These are phyloP conservation scores for Oryza australiensis DNA, from an alignment of 176 grass and related monocot species.

Conservation along the genomic window DNA sequence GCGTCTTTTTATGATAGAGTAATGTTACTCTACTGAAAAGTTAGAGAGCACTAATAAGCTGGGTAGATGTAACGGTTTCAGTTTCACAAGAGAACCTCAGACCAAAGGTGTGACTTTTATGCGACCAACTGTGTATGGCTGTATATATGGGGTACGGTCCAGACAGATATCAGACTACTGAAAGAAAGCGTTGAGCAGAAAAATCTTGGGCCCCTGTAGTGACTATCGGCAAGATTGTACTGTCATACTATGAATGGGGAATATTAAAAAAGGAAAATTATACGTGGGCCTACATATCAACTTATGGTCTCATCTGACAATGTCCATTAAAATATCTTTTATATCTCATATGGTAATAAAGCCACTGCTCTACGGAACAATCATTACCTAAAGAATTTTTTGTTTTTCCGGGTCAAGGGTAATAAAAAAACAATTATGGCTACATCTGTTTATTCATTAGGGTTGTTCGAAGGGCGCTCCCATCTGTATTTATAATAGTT, in stretches of 20 bases:
- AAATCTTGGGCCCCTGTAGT: background rate
- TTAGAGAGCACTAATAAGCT: background rate
- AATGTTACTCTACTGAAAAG: background rate
- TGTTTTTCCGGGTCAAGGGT: background rate
- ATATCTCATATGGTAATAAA: background rate
- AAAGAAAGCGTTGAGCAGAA: background rate
- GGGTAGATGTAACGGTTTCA: background rate
- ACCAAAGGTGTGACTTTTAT: background rate
- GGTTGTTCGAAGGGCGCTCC: too few species aligned
- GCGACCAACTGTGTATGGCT: background rate
- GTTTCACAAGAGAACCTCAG: background rate
- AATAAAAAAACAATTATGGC: background rate
- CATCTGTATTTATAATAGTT: too few species aligned
- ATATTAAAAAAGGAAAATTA: background rate
- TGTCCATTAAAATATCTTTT: background rate
- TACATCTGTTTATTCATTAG: too few species aligned
- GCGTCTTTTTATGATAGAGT: background rate
- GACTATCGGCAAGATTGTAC: background rate
- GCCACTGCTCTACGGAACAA: background rate
- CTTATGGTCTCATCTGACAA: background rate
- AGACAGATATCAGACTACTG: background rate
- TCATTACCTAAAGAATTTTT: background rate
- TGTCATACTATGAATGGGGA: background rate
- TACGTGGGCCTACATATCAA: background rate
- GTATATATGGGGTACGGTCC: background rate